These are phyloP conservation scores for Penicillium cinerascens DNA, from an alignment of 495 filamentous ascomycete genomes.

Conservation along the genomic window DNA sequence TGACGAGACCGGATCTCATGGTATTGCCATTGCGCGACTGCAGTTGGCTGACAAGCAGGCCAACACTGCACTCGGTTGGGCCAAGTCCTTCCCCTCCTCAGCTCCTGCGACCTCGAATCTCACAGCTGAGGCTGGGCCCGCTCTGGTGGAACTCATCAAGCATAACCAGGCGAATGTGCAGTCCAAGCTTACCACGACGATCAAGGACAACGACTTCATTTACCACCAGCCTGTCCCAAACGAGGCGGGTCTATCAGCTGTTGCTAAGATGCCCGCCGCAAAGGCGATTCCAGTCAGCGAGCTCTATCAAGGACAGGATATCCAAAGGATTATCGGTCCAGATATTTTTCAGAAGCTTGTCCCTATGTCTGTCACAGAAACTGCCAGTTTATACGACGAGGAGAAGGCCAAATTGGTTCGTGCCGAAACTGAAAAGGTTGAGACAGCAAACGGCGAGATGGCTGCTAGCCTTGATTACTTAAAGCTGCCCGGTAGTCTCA, in stretches of 20 bases:
- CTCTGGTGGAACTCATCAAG: constrained; percentile 75
- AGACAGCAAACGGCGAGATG: constrained; percentile 91
- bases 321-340: constrained; percentile 91
- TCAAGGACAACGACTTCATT: constrained; percentile 97
- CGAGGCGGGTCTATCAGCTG: constrained; percentile 72
- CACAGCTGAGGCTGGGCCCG: constrained; percentile 68
- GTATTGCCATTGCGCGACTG: constrained; percentile 79
- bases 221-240: constrained; percentile 90
- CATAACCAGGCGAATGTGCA: constrained; percentile 77
- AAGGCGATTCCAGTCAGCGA: constrained; percentile 97
- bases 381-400: constrained; percentile 94
- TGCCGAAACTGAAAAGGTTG: constrained; percentile 88
- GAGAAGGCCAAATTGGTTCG: constrained; percentile 95
- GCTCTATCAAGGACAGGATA: constrained; percentile 94
- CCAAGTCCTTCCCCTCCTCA: constrained; percentile 76
- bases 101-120: constrained; percentile 80
- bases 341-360: constrained; percentile 97
- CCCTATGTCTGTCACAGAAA: constrained; percentile 93
- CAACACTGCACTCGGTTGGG: constrained; percentile 70
- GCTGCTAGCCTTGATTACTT: constrained; percentile 92
- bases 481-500: constrained; percentile 81
- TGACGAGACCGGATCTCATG: constrained; percentile 81
- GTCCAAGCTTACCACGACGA: constrained; percentile 67
- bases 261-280: constrained; percentile 92
- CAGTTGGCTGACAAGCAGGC: constrained; percentile 73